Evolutionary conservation across 805 yeast genomes (phyloP), one percentile per base, ranked within the genome.

Genomic region (Brettanomyces anomalus): DNA sequence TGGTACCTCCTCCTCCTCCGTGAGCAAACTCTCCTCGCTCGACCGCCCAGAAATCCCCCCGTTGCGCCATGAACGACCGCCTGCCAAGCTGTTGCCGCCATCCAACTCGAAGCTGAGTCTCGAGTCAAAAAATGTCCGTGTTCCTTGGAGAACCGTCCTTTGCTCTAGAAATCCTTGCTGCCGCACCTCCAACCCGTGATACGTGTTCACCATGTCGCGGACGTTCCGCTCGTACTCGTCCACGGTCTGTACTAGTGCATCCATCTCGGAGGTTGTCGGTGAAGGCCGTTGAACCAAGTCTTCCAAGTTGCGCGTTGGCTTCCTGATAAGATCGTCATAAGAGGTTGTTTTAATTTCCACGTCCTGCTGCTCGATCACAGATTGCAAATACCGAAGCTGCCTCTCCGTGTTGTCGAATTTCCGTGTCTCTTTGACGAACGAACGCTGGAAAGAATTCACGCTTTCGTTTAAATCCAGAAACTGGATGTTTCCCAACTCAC

Each of bases 381-480:
- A 54, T 47, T 71, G 70, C 52, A 77, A 63, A 49, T 67, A 75
- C 32, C 84, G 70, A 43, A 81, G 73, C 61, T 90, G 97, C 48
- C 97, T 80, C 61, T 88, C 86, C n/a, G 82, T 76, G 58, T 87
- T 84, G 61, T 90, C 97, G 42, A 85, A 68, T 45, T 74, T 72
- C 55, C 96, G 77, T 47, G 87, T 78, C 55, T 93, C 97, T 55
- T 80, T 78, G 45, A 93, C 96, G 62, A 84, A 93, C 3, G 90
- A 72, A 48, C 98, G 76, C 66, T 90, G 97, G 66, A 93, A 93
- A 28, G 85, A 75, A 52, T 79, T 81, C 37, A 86, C 84, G 48
- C 79, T 77, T 42, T 79, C 66, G 64, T 93, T 93, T 67, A 86
- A 70, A 62, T 93, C 98, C 41, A 95, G 71, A 61, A 93, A 87